Evolutionary conservation across 2,329 filamentous ascomycete genomes (phyloP).

Genomic region (Diplodia mutila): DNA sequence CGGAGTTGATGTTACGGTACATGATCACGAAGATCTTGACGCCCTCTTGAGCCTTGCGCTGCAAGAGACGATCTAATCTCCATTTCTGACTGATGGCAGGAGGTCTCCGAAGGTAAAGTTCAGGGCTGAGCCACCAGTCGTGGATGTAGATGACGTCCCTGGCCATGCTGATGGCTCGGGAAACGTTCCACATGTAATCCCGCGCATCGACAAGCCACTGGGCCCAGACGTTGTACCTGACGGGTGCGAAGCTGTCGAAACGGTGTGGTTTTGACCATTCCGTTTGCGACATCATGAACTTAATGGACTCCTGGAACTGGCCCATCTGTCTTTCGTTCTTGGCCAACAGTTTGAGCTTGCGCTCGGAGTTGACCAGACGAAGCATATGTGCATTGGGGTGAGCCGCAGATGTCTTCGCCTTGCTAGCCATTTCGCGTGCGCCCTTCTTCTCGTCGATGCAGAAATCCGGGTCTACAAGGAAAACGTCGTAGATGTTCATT

Average conservation of each 20-base stretch:
- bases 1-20: slow-evolving; percentile 96
- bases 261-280: slow-evolving; percentile 82
- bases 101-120: slow-evolving; percentile 91
- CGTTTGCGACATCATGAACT: slow-evolving; percentile 80
- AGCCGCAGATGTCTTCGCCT: slow-evolving; percentile 64
- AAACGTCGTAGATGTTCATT: slow-evolving; percentile 98
- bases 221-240: slow-evolving; percentile 82
- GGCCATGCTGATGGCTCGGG: slow-evolving; percentile 93
- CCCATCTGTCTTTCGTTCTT: slow-evolving; percentile 85
- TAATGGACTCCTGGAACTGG: slow-evolving; percentile 93
- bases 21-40: slow-evolving; percentile 98
- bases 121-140: slow-evolving; percentile 98
- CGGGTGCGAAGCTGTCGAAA: slow-evolving; percentile 91
- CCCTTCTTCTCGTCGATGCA: slow-evolving; percentile 70
- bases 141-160: slow-evolving; percentile 98
- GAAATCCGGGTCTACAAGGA: slow-evolving; percentile 91
- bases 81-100: slow-evolving; percentile 97
- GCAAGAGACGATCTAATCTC: slow-evolving; percentile 90
- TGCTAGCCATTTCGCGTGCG: slow-evolving; percentile 65
- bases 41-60: slow-evolving; percentile 89
- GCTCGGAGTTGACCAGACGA: slow-evolving; percentile 86
- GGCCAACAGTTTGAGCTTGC: slow-evolving; percentile 87
- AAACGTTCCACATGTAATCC: slow-evolving; percentile 99
- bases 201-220: slow-evolving; percentile 96
- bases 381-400: slow-evolving; percentile 79